Conservation (phyloP, 2,329 filamentous ascomycete species). For the Shiraia bambusicola region DNA sequence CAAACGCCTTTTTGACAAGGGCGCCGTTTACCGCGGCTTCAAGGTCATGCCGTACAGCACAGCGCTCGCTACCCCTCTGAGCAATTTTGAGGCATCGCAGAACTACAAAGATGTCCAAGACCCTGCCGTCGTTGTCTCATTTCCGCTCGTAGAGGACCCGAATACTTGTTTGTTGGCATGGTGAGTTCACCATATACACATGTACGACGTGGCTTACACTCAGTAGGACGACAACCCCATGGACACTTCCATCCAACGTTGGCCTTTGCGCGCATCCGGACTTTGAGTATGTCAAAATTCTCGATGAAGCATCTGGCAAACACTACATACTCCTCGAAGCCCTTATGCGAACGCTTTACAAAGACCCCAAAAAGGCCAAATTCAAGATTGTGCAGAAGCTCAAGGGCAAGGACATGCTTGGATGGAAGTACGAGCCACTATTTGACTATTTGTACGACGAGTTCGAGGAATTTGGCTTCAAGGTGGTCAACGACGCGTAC, state of each 20-base stretch:
- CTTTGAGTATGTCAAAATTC: slow-evolving; percentile 84
- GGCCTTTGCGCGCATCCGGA: slow-evolving; percentile 76
- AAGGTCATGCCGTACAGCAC: slow-evolving; percentile 96
- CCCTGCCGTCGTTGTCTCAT: slow-evolving; percentile 83
- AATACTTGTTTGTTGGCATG: slow-evolving; percentile 77
- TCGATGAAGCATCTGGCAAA: slow-evolving; percentile 78
- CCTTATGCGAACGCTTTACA: slow-evolving; percentile 80
- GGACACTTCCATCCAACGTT: slow-evolving; percentile 82
- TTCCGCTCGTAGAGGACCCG: slow-evolving; percentile 77
- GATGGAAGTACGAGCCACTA: slow-evolving; percentile 84
- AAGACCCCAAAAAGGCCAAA: slow-evolving; percentile 93
- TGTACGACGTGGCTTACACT: slow-evolving; percentile 8
- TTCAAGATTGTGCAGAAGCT: slow-evolving; percentile 79
- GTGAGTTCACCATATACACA: slow-evolving; percentile 36
- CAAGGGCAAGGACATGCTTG: slow-evolving; percentile 80
- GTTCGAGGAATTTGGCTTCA: slow-evolving; percentile 83
- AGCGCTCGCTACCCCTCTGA: slow-evolving; percentile 82
- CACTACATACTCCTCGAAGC: slow-evolving; percentile 84
- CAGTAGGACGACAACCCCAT: slow-evolving; percentile 72
- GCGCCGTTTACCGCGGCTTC: slow-evolving; percentile 84
- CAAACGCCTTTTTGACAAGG: slow-evolving; percentile 89
- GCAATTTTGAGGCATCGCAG: slow-evolving; percentile 91
- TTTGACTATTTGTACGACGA: slow-evolving; percentile 90
- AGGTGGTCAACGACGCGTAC: slow-evolving; percentile 78
- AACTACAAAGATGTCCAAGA: slow-evolving; percentile 94